Evolutionary conservation across 2,329 filamentous ascomycete genomes (phyloP).

Genomic region (Fusarium brevicatenulatum): DNA sequence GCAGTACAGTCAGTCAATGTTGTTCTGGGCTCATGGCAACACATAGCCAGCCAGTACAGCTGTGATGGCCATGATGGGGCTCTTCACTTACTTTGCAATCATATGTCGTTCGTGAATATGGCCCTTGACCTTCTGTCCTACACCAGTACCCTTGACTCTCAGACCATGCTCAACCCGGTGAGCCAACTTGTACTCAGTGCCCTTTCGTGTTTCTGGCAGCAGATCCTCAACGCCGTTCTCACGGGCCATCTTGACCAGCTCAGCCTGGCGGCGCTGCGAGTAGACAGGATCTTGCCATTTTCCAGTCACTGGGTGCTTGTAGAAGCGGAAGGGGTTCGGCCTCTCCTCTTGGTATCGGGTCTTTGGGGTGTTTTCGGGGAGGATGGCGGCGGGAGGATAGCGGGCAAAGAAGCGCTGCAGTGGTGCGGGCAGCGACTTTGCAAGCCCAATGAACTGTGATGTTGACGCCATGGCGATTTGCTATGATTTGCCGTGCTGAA

Average conservation of each 20-base stretch:
- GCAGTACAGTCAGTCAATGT: constrained; percentile 34
- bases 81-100: constrained; percentile 71
- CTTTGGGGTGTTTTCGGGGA: constrained; percentile 56
- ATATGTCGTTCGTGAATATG: constrained; percentile 91
- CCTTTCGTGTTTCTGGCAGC: constrained; percentile 80
- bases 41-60: background rate
- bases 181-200: constrained; percentile 74
- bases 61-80: background rate
- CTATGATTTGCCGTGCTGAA: constrained; percentile 26
- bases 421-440: constrained; percentile 77
- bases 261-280: constrained; percentile 87
- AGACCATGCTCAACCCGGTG: constrained; percentile 82
- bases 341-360: constrained; percentile 66
- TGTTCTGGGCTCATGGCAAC: background rate
- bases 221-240: constrained; percentile 83
- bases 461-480: constrained; percentile 50
- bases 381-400: constrained; percentile 78
- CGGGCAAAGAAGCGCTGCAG: constrained; percentile 89
- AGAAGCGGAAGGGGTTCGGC: constrained; percentile 83
- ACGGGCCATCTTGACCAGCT: constrained; percentile 86
- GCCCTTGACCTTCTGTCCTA: constrained; percentile 93
- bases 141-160: constrained; percentile 90
- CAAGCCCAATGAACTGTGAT: constrained; percentile 64
- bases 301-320: constrained; percentile 80
- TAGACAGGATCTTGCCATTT: constrained; percentile 86